Evolutionary conservation across 2,329 filamentous ascomycete species (phyloP).

Genomic region (Myriosclerotinia duriaeana): DNA sequence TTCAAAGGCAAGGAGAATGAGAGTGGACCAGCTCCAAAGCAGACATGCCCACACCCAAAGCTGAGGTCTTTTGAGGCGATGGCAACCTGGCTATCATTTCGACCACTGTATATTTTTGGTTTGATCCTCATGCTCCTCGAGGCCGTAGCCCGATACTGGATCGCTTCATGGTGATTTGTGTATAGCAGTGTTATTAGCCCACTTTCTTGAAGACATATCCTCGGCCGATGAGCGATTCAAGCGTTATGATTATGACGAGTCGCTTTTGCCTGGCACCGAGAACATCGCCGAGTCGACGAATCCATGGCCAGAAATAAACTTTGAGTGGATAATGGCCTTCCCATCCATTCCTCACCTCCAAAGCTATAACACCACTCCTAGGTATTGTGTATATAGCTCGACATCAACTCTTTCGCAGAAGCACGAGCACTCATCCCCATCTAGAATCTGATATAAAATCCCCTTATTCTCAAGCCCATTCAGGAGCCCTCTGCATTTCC

Average conservation of each 20-base stretch:
- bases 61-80: background rate
- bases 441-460: background rate
- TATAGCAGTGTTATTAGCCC: background rate
- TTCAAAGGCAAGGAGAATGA: too few species aligned
- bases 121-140: background rate
- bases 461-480: slow-evolving; percentile 11
- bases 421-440: background rate
- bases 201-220: background rate
- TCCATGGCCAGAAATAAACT: background rate
- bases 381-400: background rate
- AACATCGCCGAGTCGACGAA: background rate
- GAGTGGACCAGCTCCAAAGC: background rate
- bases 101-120: background rate
- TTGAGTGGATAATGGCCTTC: background rate
- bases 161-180: too few species aligned
- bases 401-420: background rate
- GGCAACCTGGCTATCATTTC: background rate
- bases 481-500: slow-evolving; percentile 4
- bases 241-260: too few species aligned
- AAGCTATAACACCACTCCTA: rapidly evolving
- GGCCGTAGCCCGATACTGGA: background rate
- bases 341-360: background rate
- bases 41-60: background rate
- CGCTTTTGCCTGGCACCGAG: background rate
- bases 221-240: background rate